Evolutionary conservation across 2,329 filamentous ascomycete genomes (phyloP), one percentile per base, ranked within the genome.

Genomic region (Raffaelea albimanens): DNA sequence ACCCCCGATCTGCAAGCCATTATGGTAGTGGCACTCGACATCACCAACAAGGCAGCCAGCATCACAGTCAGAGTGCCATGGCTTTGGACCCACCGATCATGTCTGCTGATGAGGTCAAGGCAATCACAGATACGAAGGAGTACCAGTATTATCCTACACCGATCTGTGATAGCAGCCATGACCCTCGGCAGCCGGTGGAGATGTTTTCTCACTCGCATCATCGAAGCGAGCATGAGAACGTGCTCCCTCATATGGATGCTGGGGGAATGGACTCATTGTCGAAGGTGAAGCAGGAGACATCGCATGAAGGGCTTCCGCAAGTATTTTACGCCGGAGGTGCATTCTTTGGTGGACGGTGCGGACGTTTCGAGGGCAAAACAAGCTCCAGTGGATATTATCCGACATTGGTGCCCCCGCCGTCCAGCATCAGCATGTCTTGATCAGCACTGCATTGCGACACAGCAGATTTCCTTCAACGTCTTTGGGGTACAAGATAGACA

Each of bases 141-240:
- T 80, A 79, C 50, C 70, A 76, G 48, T 79, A 80, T 54, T 79
- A 72, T 52, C 71, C 73, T 0, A 63, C 64, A 0, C 55, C 72
- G 3, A 67, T 77, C 43, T 78, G 76, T 54, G 73, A 78, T 43
- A 61, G 61, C 19, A 63, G 67, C 3, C 60, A 65, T 23, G 70
- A 76, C 43, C 60, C 67, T 1, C 62, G 67, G 34, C 63, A 66
- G 18, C 59, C 61, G 2, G 67, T 78, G 19, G 75, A 78, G 48
- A 64, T 78, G 58, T 79, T 74, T 55, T 62, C 65, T 4, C 56
- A 63, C 54, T 34, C 53, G 1, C 59, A 66, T 58, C 43, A 59
- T 43, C 55, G 56, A 46, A 57, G 64, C 10, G 56, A 63, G 2
- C 66, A 69, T 22, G 58, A 62, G 8, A 58, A 53, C 19, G 44